A percentile compares a stretch with the other conserved stretches of the same genome.
These are phyloP conservation scores for Vachellia collinsii DNA, from an alignment of 306 rosid genomes.

Conservation along the genomic window DNA sequence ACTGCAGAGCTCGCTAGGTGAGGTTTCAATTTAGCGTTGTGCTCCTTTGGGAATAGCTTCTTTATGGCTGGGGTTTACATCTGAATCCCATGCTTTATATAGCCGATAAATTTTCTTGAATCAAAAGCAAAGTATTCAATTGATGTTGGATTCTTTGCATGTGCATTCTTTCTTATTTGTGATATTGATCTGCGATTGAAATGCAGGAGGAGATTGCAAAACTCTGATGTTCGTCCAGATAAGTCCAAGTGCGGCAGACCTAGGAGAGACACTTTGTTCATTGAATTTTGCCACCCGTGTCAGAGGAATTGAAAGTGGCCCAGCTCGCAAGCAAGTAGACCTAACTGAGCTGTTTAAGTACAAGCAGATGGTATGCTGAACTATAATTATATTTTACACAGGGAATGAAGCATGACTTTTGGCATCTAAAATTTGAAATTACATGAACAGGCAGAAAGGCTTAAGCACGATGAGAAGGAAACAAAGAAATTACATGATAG, in stretches of 20 bases:
- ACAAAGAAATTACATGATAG: slow-evolving; percentile 79
- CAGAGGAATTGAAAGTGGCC: slow-evolving; percentile 85
- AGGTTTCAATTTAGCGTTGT: slow-evolving; percentile 34
- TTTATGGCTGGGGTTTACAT: slow-evolving; percentile 5
- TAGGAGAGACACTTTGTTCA: slow-evolving; percentile 93
- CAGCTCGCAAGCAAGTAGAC: slow-evolving; percentile 93
- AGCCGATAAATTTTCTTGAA: not conserved
- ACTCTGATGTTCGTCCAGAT: slow-evolving; percentile 96
- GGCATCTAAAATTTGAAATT: slow-evolving; percentile 18
- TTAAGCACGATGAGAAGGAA: slow-evolving; percentile 91
- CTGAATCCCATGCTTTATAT: slow-evolving; percentile 14
- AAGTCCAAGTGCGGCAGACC: slow-evolving; percentile 79
- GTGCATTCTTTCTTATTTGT: not conserved
- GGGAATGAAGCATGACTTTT: slow-evolving; percentile 1
- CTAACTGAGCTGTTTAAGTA: slow-evolving; percentile 73
- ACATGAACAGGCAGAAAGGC: slow-evolving; percentile 74
- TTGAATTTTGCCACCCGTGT: slow-evolving; percentile 93
- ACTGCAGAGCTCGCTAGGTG: slow-evolving; percentile 97
- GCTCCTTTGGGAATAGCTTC: slow-evolving; percentile 10
- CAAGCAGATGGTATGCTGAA: slow-evolving; percentile 86
- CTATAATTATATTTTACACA: slow-evolving; percentile 2
- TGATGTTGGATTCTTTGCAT: not conserved
- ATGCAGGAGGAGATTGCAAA: slow-evolving; percentile 98
- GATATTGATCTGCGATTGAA: slow-evolving; percentile 39
- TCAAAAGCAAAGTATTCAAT: not conserved